Percentiles rank a stretch among this genome's conserved stretches.
Evolutionary conservation across 2,329 filamentous ascomycete species (phyloP).

Genomic region (Metarhizium brunneum): DNA sequence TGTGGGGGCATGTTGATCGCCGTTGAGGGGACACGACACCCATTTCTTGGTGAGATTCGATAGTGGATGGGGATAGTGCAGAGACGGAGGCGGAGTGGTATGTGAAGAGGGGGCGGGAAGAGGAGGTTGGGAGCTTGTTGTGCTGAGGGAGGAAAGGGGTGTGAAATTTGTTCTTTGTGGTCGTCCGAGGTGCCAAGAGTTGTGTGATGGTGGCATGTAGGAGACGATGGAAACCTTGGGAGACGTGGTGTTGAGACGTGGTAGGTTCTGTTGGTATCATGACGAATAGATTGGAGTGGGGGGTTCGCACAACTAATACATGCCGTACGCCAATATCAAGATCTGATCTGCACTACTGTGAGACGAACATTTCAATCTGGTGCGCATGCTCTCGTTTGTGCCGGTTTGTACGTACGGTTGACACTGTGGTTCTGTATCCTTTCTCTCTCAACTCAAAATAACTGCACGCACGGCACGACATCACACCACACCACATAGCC

Average conservation of each 20-base stretch:
- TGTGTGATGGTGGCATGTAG: not conserved
- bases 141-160: constrained; percentile 36
- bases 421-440: too few relatives aligned
- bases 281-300: not conserved
- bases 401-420: too few relatives aligned
- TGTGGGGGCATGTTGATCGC: constrained; percentile 53
- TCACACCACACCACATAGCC: not conserved
- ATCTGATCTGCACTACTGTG: too few relatives aligned
- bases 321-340: too few relatives aligned
- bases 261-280: not conserved
- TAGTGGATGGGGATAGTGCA: constrained; percentile 32
- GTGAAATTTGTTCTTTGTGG: not conserved
- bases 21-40: constrained; percentile 54
- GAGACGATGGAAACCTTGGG: not conserved
- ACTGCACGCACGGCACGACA: too few relatives aligned
- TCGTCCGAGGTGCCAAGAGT: not conserved
- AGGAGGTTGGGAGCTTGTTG: constrained; percentile 56
- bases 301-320: not conserved
- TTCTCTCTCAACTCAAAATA: too few relatives aligned
- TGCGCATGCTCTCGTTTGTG: too few relatives aligned
- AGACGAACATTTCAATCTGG: too few relatives aligned
- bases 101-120: constrained; percentile 55
- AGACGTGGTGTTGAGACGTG: not conserved
- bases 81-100: constrained; percentile 51
- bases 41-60: constrained; percentile 42